phyloP scores from a whole-genome alignment of 2,329 filamentous ascomycete genomes.

The Aspergillus phoenicis region DNA sequence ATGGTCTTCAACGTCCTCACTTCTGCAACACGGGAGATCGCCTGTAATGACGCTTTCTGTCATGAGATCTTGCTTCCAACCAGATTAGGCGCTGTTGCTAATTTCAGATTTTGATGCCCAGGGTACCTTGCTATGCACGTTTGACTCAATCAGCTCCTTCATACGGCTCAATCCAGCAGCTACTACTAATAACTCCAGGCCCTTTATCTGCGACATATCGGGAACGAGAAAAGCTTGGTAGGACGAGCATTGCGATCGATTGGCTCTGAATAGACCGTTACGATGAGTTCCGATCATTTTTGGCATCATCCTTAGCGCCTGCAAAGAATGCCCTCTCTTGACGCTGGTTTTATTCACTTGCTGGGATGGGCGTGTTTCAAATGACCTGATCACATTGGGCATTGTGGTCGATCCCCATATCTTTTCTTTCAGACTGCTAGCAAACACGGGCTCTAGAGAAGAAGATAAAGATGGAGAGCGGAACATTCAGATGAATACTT shows the following conservation, averaged over 20 bases:
- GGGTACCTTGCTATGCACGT: slow-evolving; percentile 14
- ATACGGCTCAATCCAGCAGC: slow-evolving; percentile 7
- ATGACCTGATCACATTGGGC: slow-evolving; percentile 8
- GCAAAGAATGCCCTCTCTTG: slow-evolving; percentile 9
- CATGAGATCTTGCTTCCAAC: slow-evolving; percentile 10
- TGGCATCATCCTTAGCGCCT: slow-evolving; percentile 17
- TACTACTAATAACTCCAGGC: slow-evolving; percentile 5
- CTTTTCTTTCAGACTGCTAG: slow-evolving; percentile 1
- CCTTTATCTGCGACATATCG: slow-evolving; percentile 12
- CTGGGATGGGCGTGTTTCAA: slow-evolving; percentile 13
- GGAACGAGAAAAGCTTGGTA: slow-evolving; percentile 12
- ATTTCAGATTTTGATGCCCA: slow-evolving; percentile 18
- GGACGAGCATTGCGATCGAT: slow-evolving; percentile 13
- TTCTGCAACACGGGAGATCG: slow-evolving; percentile 16
- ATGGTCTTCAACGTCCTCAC: slow-evolving; percentile 2
- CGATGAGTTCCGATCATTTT: slow-evolving; percentile 6
- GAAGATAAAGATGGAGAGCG: slow-evolving; percentile 6
- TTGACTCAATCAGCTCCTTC: slow-evolving; percentile 4
- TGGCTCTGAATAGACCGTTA: slow-evolving; percentile 18
- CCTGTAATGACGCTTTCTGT: neutral
- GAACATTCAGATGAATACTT: neutral
- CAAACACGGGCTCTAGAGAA: neutral
- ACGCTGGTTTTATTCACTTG: slow-evolving; percentile 9
- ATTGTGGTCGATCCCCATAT: neutral
- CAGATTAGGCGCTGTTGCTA: slow-evolving; percentile 25